These are phyloP conservation scores for Psidium guajava DNA, from an alignment of 345 rosid genomes.

Conservation along the genomic window DNA sequence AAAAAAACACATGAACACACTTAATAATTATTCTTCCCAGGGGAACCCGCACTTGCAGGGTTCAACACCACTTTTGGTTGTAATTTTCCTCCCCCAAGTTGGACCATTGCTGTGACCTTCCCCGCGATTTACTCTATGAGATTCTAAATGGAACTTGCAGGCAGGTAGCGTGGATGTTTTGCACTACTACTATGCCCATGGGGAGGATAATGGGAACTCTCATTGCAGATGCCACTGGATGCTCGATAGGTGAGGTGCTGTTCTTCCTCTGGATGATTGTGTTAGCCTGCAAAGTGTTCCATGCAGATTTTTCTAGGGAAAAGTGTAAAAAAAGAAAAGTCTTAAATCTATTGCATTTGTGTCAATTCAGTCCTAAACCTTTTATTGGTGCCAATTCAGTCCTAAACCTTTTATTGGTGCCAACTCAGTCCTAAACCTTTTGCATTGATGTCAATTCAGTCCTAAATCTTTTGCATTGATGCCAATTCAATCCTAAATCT, in stretches of 20 bases:
- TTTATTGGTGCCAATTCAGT: too few species aligned
- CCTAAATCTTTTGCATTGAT: too few species aligned
- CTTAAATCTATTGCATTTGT: too few species aligned
- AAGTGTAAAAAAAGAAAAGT: too few species aligned
- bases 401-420: too few species aligned
- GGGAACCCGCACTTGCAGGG: neutral
- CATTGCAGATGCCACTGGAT: slow-evolving; percentile 89
- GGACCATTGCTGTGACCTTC: slow-evolving; percentile 2
- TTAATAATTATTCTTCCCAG: too few species aligned
- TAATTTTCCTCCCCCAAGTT: neutral
- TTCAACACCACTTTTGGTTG: neutral
- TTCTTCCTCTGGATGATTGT: neutral
- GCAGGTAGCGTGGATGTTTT: slow-evolving; percentile 74
- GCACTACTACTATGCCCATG: slow-evolving; percentile 91
- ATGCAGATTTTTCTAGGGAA: neutral
- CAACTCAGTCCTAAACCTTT: too few species aligned
- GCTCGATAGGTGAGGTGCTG: slow-evolving; percentile 65
- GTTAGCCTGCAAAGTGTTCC: neutral
- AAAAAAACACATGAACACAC: too few species aligned
- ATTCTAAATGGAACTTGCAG: slow-evolving; percentile 10
- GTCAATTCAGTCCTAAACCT: too few species aligned
- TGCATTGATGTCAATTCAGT: too few species aligned
- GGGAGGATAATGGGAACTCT: slow-evolving; percentile 65
- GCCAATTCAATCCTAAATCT: too few species aligned
- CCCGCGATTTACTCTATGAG: neutral